Conservation (phyloP, 2,329 filamentous ascomycete species). For the Diplodia scrobiculata region DNA sequence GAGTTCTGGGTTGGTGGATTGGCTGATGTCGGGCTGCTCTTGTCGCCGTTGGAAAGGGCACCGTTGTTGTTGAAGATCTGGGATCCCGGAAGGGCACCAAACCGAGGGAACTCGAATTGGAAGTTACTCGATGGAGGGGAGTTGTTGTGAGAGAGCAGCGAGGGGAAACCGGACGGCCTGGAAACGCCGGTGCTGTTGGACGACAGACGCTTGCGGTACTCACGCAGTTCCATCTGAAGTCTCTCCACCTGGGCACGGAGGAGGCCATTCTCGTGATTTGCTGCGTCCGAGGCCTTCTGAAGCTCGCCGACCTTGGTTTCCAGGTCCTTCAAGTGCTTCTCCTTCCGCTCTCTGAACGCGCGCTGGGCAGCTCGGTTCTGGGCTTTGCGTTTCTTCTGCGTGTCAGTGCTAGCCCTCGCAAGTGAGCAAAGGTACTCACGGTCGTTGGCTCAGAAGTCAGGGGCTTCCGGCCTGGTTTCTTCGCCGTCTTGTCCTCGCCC, state of each 20-base stretch:
- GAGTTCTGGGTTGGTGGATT: constrained; percentile 2
- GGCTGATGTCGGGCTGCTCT: constrained; percentile 31
- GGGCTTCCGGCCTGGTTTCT: constrained; percentile 96
- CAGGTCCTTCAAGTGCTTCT: constrained; percentile 82
- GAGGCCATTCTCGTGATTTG: constrained; percentile 81
- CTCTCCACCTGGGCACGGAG: constrained; percentile 87
- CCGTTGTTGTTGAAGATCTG: constrained; percentile 55
- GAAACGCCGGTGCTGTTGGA: constrained; percentile 56
- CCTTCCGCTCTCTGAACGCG: constrained; percentile 91
- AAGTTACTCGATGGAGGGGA: constrained; percentile 70
- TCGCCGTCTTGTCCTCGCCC: constrained; percentile 79
- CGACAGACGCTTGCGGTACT: constrained; percentile 86
- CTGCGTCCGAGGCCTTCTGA: constrained; percentile 78
- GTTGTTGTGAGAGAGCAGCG: constrained; percentile 49
- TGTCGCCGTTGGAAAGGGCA: constrained; percentile 40
- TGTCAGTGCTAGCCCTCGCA: constrained; percentile 34
- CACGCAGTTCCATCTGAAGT: constrained; percentile 78
- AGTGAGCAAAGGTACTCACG: constrained; percentile 60
- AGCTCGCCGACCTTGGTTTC: constrained; percentile 69
- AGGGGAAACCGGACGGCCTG: constrained; percentile 52
- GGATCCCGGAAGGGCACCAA: constrained; percentile 69
- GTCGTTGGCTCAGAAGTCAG: constrained; percentile 93
- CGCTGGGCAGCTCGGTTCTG: constrained; percentile 91
- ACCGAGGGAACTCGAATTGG: constrained; percentile 94
- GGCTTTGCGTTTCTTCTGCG: constrained; percentile 81